Evolutionary conservation across 2,329 filamentous ascomycete genomes (phyloP).

Genomic region (Penicillium frequentans): DNA sequence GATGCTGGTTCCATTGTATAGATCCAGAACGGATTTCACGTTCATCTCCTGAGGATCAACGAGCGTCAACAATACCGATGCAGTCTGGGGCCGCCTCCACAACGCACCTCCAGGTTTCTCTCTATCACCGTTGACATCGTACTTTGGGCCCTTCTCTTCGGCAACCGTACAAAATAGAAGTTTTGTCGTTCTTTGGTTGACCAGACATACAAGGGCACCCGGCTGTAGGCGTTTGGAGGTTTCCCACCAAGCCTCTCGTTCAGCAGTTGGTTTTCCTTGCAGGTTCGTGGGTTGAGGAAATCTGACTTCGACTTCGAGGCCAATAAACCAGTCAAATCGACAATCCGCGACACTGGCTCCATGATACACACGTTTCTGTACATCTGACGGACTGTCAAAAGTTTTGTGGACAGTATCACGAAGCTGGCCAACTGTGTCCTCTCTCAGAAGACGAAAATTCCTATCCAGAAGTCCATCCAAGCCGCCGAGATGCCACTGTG

Average conservation of each 20-base stretch:
- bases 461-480: background rate
- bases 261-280: background rate
- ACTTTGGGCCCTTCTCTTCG: slow-evolving; percentile 8
- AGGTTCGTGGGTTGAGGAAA: slow-evolving; percentile 27
- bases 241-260: slow-evolving; percentile 30
- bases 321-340: slow-evolving; percentile 16
- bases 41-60: slow-evolving; percentile 28
- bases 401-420: slow-evolving; percentile 13
- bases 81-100: slow-evolving; percentile 5
- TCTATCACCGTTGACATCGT: slow-evolving; percentile 27
- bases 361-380: background rate
- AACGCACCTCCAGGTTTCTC: slow-evolving; percentile 1
- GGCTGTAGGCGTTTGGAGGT: slow-evolving; percentile 30
- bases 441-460: background rate
- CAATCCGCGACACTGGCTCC: slow-evolving; percentile 4
- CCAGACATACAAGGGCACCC: slow-evolving; percentile 30
- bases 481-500: background rate
- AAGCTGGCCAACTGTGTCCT: slow-evolving; percentile 7
- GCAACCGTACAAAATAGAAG: slow-evolving; percentile 29
- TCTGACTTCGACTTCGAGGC: slow-evolving; percentile 21
- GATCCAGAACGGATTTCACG: slow-evolving; percentile 19
- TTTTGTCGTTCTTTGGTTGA: slow-evolving; percentile 9
- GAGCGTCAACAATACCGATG: slow-evolving; percentile 30
- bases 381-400: background rate
- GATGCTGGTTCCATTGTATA: background rate